Percentiles rank a stretch among this genome's conserved stretches.
phyloP scores from a whole-genome alignment of 192 early-diverging fungal species.

The Borealophlyctis nickersoniae region DNA sequence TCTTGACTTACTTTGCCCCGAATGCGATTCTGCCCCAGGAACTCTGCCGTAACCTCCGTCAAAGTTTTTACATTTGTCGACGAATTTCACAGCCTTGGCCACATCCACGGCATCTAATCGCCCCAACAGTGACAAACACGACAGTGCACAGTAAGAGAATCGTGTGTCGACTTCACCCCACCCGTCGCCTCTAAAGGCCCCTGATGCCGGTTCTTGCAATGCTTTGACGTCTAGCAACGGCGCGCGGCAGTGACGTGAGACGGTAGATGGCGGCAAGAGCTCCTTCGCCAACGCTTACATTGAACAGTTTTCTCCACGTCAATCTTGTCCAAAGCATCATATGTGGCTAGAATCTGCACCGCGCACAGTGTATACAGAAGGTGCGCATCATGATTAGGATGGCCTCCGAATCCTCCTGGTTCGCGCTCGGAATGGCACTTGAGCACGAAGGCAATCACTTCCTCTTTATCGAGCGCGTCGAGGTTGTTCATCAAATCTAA shows the following conservation, averaged over 20 bases:
- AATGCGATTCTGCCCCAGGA: slow-evolving; percentile 89
- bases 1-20: slow-evolving; percentile 68
- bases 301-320: slow-evolving; percentile 60
- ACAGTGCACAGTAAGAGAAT: slow-evolving; percentile 85
- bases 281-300: slow-evolving; percentile 50
- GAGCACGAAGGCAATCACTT: slow-evolving; percentile 76
- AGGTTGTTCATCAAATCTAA: slow-evolving; percentile 66
- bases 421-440: slow-evolving; percentile 77
- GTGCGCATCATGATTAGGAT: slow-evolving; percentile 83
- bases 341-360: slow-evolving; percentile 80
- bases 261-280: not conserved
- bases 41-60: slow-evolving; percentile 93
- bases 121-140: slow-evolving; percentile 72
- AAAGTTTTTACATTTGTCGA: slow-evolving; percentile 83
- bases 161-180: slow-evolving; percentile 95
- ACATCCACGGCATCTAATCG: slow-evolving; percentile 65
- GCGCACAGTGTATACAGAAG: slow-evolving; percentile 88
- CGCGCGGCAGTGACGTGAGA: slow-evolving; percentile 1
- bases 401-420: slow-evolving; percentile 87
- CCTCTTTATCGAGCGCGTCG: slow-evolving; percentile 64
- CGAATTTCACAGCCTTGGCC: slow-evolving; percentile 63
- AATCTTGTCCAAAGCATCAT: slow-evolving; percentile 76
- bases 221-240: slow-evolving; percentile 6
- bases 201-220: slow-evolving; percentile 37
- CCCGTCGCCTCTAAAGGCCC: slow-evolving; percentile 85